Base-by-base conservation (phyloP, 495 filamentous ascomycete species). In the Penicillium arizonense region DNA sequence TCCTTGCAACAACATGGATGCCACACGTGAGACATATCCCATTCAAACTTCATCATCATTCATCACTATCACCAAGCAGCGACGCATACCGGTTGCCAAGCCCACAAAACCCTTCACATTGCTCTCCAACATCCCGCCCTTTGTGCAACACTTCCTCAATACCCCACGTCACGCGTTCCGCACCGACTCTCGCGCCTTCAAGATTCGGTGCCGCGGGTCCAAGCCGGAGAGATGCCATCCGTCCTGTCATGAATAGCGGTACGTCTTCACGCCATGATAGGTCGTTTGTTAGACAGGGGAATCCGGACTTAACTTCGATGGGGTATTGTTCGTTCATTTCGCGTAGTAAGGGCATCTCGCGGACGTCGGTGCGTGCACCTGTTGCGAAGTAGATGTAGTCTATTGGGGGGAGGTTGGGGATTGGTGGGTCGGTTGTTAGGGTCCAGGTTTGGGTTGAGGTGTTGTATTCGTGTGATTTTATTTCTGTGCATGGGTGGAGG, bases 341-440 rank as follows among this genome's bases (percentile, higher is more conserved):
- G 36, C 73, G 69, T 21, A 87, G 64, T 24, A 78, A 68, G 0
- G 79, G 74, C 44, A 84, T 71, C 26, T 73, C 66, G 20, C 57
- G 57, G 18, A 84, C 73, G 53, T 86, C 72, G 3, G 77, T 67
- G 23, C 70, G 55, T 26, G 81, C 71, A 3, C 84, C 84, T 0
- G 84, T 87, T 16, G 85, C 83, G 49, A 81, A 85, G 59, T 84
- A 82, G 55, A 87, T 82, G 66, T 83, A 83, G 63, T 88, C 83
- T 47, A 86, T 79, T 16, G 56, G 62, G 4, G 78, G 77, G 5
- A 84, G 69, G 14, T 71, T 64, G 1, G 75, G 68, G 24, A 78
- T 77, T 6, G 76, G 66, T 2, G 78, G 79, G 30, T 75, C 63
- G 6, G 82, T 77, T 7, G 59, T 59, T 0, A 85, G 55, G 0